Evolutionary conservation across 345 rosid genomes (phyloP).

Genomic region (Sonneratia alba): DNA sequence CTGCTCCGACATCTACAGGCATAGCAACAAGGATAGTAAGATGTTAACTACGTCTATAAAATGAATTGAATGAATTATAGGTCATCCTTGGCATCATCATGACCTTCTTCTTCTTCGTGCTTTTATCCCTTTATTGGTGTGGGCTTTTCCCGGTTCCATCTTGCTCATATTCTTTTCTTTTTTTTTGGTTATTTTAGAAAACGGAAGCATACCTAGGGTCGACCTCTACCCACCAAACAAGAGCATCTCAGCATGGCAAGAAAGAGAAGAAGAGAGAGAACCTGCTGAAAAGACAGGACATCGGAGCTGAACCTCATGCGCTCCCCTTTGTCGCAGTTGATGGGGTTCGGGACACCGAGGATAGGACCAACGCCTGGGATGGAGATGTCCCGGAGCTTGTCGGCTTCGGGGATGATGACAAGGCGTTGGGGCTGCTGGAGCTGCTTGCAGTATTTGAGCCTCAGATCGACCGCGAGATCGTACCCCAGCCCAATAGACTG

Average conservation of each 20-base stretch:
- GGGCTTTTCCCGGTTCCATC: too few species aligned
- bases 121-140: background rate
- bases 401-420: slow-evolving; percentile 7
- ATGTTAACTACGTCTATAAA: background rate
- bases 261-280: background rate
- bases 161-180: too few species aligned
- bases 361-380: slow-evolving; percentile 27
- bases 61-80: background rate
- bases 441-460: slow-evolving; percentile 17
- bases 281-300: slow-evolving; percentile 43
- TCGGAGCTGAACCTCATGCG: slow-evolving; percentile 39
- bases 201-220: background rate
- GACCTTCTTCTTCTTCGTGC: background rate
- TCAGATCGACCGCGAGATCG: slow-evolving; percentile 17
- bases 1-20: slow-evolving; percentile 43
- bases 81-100: background rate
- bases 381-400: slow-evolving; percentile 11
- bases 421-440: slow-evolving; percentile 6
- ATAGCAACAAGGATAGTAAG: background rate
- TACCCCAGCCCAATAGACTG: slow-evolving; percentile 17
- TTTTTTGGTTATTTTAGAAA: too few species aligned
- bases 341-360: slow-evolving; percentile 27
- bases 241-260: too few species aligned
- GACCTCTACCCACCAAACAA: background rate
- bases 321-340: slow-evolving; percentile 45